phyloP scores from a whole-genome alignment of 1,284 basidiomycete genomes.

The Tilletiopsis washingtonensis region DNA sequence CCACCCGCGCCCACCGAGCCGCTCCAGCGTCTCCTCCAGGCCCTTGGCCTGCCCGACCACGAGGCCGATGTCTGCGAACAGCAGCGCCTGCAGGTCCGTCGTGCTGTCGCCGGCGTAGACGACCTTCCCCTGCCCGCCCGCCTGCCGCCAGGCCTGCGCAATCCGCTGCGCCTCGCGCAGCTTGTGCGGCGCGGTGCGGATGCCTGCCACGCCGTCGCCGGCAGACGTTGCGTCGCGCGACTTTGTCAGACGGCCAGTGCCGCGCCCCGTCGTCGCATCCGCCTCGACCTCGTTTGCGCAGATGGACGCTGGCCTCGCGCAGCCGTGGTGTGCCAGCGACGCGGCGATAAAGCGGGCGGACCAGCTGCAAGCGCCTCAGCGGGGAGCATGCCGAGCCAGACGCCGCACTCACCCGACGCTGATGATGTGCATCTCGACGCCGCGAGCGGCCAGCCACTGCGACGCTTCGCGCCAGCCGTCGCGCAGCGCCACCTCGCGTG shows the following conservation, averaged over 20 bases:
- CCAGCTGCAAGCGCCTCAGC: constrained; percentile 13
- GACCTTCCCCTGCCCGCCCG: background rate
- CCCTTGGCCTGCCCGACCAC: constrained; percentile 20
- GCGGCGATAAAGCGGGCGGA: constrained; percentile 26
- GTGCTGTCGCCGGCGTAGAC: constrained; percentile 40
- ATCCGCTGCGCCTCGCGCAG: constrained; percentile 3
- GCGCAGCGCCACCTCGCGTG: background rate
- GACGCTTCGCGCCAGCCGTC: background rate
- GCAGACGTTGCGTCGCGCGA: background rate
- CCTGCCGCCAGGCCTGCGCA: background rate
- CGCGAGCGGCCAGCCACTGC: no score
- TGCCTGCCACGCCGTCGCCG: constrained; percentile 5
- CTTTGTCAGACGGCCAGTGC: constrained; percentile 25
- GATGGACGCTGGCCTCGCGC: constrained; percentile 7
- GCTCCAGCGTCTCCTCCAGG: constrained; percentile 8
- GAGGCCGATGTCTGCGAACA: constrained; percentile 32
- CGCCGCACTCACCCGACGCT: constrained; percentile 18
- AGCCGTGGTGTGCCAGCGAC: background rate
- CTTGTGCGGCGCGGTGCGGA: constrained; percentile 34
- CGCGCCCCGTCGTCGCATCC: constrained; percentile 1
- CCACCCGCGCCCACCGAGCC: constrained; percentile 1
- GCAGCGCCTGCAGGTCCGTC: constrained; percentile 34
- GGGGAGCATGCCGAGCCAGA: background rate
- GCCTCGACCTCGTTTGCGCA: constrained; percentile 38
- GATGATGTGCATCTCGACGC: constrained; percentile 20